These are phyloP conservation scores for Penicillium sp. DNA, from an alignment of 2,329 filamentous ascomycete genomes.

Conservation along the genomic window DNA sequence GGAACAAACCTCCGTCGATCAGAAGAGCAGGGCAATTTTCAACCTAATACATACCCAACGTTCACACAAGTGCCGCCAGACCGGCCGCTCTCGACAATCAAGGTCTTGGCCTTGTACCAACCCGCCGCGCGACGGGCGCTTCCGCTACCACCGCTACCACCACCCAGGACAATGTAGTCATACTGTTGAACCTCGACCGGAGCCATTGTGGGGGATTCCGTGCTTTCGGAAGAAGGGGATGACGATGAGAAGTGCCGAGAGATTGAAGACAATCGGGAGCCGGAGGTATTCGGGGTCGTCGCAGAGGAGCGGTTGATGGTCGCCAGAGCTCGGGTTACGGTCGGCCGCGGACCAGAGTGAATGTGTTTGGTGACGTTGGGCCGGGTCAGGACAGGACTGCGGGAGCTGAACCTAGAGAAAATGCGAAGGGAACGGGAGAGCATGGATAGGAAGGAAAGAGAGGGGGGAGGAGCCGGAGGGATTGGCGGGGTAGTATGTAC, in stretches of 20 bases:
- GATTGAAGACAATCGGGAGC: slow-evolving; percentile 42
- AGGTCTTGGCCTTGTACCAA: slow-evolving; percentile 55
- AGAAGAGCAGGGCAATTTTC: background rate
- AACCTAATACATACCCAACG: slow-evolving; percentile 49
- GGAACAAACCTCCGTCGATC: background rate
- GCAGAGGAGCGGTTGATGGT: slow-evolving; percentile 20
- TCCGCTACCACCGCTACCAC: slow-evolving; percentile 56
- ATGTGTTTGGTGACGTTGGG: slow-evolving; percentile 10
- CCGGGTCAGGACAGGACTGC: slow-evolving; percentile 22
- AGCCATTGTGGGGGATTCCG: slow-evolving; percentile 43
- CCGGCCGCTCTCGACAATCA: slow-evolving; percentile 53
- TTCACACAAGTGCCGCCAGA: slow-evolving; percentile 56
- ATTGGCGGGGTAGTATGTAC: slow-evolving; percentile 22
- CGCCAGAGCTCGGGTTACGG: slow-evolving; percentile 31
- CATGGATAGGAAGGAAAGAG: slow-evolving; percentile 19
- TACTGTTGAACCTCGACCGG: slow-evolving; percentile 51
- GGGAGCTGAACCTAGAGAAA: slow-evolving; percentile 25
- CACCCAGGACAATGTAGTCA: slow-evolving; percentile 59
- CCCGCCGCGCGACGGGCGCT: slow-evolving; percentile 53
- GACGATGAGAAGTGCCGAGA: slow-evolving; percentile 46
- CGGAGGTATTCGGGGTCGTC: slow-evolving; percentile 17
- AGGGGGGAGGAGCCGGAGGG: slow-evolving; percentile 2
- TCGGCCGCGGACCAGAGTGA: slow-evolving; percentile 16
- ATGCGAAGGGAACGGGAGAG: slow-evolving; percentile 26
- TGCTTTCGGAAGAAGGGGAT: slow-evolving; percentile 16